Conservation (phyloP, 495 filamentous ascomycete genomes). For the Podospora sp. region DNA sequence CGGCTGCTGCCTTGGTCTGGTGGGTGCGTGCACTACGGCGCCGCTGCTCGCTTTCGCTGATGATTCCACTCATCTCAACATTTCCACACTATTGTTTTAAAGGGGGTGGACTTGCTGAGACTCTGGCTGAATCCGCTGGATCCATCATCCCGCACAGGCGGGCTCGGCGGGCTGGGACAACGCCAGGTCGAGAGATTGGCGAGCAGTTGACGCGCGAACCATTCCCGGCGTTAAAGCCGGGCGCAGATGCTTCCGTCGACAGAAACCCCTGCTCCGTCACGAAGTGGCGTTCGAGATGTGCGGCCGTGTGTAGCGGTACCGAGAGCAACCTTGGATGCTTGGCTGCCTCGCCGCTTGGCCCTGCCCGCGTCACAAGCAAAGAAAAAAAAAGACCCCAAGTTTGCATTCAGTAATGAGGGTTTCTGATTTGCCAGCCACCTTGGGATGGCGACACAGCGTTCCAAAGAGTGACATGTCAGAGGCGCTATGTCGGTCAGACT, state of each 20-base stretch:
- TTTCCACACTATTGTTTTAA: slow-evolving; percentile 5
- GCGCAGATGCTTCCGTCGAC: slow-evolving; percentile 17
- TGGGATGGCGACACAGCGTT: slow-evolving; percentile 2
- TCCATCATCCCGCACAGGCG: slow-evolving; percentile 11
- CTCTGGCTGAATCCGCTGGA: slow-evolving; percentile 30
- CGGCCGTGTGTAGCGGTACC: slow-evolving; percentile 21
- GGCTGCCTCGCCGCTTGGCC: not conserved
- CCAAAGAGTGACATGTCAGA: slow-evolving; percentile 10
- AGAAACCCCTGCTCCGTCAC: slow-evolving; percentile 15
- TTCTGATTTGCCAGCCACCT: not conserved
- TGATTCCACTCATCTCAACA: not conserved
- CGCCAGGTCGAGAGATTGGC: slow-evolving; percentile 15
- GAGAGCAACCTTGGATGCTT: not conserved
- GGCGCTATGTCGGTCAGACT: slow-evolving; percentile 33
- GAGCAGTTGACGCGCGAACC: slow-evolving; percentile 15
- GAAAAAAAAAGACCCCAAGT: not conserved
- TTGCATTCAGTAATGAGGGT: not conserved
- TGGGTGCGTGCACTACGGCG: not conserved
- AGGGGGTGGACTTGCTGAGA: not conserved
- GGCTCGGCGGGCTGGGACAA: not conserved
- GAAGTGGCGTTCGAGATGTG: slow-evolving; percentile 25
- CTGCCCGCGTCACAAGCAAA: not conserved
- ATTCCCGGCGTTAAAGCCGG: slow-evolving; percentile 35
- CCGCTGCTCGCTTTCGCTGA: not conserved
- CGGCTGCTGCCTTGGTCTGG: not conserved